phyloP scores from a whole-genome alignment of 2,329 filamentous ascomycete genomes.

The Pseudodiploospora longispora region DNA sequence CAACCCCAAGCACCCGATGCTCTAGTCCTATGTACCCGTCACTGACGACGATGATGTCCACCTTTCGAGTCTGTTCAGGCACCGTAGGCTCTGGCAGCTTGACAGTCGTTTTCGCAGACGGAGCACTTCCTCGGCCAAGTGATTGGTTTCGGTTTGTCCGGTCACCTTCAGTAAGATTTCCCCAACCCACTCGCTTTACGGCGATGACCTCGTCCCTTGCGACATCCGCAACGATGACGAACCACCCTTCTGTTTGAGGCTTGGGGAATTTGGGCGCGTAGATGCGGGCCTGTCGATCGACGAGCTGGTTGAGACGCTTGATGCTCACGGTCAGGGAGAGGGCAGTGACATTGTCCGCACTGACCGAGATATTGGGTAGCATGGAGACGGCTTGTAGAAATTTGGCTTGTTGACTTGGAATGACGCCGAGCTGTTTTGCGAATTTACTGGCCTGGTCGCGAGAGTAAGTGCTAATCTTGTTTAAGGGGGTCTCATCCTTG shows the following conservation, averaged over 20 bases:
- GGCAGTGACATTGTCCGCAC: constrained; percentile 52
- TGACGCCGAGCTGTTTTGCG: constrained; percentile 43
- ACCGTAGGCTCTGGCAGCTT: constrained; percentile 46
- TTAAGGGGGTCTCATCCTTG: constrained; percentile 34
- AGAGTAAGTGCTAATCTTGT: constrained; percentile 32
- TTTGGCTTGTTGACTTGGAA: constrained; percentile 31
- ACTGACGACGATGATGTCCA: constrained; percentile 73
- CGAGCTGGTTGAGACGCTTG: constrained; percentile 57
- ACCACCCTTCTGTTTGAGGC: constrained; percentile 89
- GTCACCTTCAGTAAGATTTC: constrained; percentile 1
- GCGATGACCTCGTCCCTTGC: constrained; percentile 70
- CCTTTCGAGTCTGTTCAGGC: constrained; percentile 42
- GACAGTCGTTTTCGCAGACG: constrained; percentile 48
- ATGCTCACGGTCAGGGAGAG: constrained; percentile 56
- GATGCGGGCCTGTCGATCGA: constrained; percentile 62
- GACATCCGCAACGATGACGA: constrained; percentile 66
- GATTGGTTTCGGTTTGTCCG: constrained; percentile 15
- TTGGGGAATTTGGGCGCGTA: constrained; percentile 90
- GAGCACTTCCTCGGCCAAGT: constrained; percentile 34
- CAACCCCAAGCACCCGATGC: constrained; percentile 39
- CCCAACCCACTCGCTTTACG: constrained; percentile 80
- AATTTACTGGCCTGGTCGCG: constrained; percentile 33
- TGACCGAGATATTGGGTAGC: constrained; percentile 62
- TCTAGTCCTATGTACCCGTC: constrained; percentile 79
- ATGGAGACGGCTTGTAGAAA: constrained; percentile 53